Conservation (phyloP, 805 yeast genomes). For the Helenozyma baotianmanensis region DNA sequence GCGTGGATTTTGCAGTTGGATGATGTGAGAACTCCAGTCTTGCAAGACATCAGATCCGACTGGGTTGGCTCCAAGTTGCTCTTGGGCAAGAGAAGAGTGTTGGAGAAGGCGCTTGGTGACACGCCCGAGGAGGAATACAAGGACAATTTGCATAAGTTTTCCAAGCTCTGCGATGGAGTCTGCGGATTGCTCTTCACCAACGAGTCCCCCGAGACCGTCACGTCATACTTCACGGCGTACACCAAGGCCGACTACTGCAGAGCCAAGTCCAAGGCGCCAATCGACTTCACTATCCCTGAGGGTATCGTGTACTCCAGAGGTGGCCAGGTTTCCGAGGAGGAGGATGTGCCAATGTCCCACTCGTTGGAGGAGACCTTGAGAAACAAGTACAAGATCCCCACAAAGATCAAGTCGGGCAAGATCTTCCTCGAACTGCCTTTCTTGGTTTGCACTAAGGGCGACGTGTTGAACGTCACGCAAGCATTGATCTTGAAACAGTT, state of each 20-base stretch:
- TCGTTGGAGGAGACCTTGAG: conserved; percentile 92
- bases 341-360: conserved; percentile 95
- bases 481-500: conserved; percentile 90
- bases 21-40: conserved; percentile 92
- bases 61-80: conserved; percentile 89
- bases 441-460: conserved; percentile 76
- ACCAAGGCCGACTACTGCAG: conserved; percentile 80
- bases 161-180: conserved; percentile 65
- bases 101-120: conserved; percentile 89
- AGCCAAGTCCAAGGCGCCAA: conserved; percentile 80
- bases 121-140: conserved; percentile 85
- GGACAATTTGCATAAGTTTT: conserved; percentile 71
- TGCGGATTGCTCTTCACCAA: conserved; percentile 87
- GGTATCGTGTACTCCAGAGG: conserved; percentile 95
- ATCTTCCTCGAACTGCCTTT: conserved; percentile 71
- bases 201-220: conserved; percentile 84
- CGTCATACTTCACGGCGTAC: conserved; percentile 78
- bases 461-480: conserved; percentile 80
- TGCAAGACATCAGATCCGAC: conserved; percentile 87
- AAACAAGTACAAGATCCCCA: conserved; percentile 85
- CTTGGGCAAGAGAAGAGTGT: conserved; percentile 88
- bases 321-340: conserved; percentile 84
- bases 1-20: conserved; percentile 84
- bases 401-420: conserved; percentile 85
- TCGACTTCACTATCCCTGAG: conserved; percentile 79